Evolutionary conservation across 2,329 filamentous ascomycete genomes (phyloP), one percentile per base, ranked within the genome.

Genomic region (Calonectria ilicicola): DNA sequence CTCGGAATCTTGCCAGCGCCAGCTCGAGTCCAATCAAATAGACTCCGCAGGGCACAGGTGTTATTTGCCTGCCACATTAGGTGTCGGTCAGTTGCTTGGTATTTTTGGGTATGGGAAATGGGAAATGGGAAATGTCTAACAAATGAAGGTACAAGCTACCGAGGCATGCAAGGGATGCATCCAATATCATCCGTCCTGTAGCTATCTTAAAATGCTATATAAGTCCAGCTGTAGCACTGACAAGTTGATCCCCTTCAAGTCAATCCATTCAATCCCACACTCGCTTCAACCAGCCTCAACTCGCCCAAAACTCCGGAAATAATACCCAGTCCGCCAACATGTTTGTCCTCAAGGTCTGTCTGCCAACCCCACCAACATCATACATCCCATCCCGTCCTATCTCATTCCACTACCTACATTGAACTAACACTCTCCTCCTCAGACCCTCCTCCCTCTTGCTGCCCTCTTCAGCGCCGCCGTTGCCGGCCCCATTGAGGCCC

Each of bases 391-490:
- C n/a, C n/a, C n/a, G n/a, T n/a, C n/a, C n/a, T n/a, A 32, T 32
- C 29, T 32, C 29, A 32, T 32, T 9, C 29, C 29, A 23, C 19
- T 12, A 17, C 17, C 38, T 7, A 15, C 10, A 2, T 2, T 14
- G 15, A 38, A 10, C 3, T 38, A 44, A 14, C 17, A 15, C 6
- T 21, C 19, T 35, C 8, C 1, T 12, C 19, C 4, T 5, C 29
- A 78, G 76, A 73, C 81, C 58, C 32, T 81, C 73, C 69, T 72
- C 72, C 72, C 79, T 65, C 70, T 83, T 67, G 72, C 79, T 70
- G 75, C 80, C 35, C 77, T 83, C 68, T 72, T 79, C 35, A 76
- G 80, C 70, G 72, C 81, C 26, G 80, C 69, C 71, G 75, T 77
- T 21, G 81, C 82, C 49, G 74, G 78, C 42, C 81, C 82, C 19